Percentiles rank a stretch among this genome's conserved stretches.
phyloP scores from a whole-genome alignment of 1,284 basidiomycete genomes.

The Marasmius oreades region DNA sequence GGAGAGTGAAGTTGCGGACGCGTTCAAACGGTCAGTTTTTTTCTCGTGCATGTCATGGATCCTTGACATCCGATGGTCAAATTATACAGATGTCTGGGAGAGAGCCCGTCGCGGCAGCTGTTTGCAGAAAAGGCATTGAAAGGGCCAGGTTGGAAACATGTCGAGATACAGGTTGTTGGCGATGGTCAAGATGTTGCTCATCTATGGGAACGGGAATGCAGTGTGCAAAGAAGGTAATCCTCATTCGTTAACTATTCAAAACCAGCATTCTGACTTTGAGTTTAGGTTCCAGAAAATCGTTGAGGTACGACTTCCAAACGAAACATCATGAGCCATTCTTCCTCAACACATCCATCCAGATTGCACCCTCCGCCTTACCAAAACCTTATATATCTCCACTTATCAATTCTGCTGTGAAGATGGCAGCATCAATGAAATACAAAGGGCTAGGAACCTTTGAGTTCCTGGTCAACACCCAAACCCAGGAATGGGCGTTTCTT shows the following conservation, averaged over 20 bases:
- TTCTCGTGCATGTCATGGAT: not conserved
- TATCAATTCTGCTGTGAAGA: slow-evolving; percentile 27
- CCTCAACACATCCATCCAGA: slow-evolving; percentile 14
- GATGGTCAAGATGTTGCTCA: slow-evolving; percentile 32
- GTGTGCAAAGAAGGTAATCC: slow-evolving; percentile 31
- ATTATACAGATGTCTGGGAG: slow-evolving; percentile 31
- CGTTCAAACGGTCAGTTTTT: slow-evolving; percentile 35
- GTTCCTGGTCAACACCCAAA: slow-evolving; percentile 28
- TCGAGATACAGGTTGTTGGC: slow-evolving; percentile 34
- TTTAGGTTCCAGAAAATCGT: slow-evolving; percentile 35
- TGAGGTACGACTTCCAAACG: slow-evolving; percentile 22
- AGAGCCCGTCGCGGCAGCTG: slow-evolving; percentile 35
- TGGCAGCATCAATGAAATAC: slow-evolving; percentile 29
- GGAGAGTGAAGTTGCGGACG: slow-evolving; percentile 28
- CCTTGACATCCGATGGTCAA: not conserved
- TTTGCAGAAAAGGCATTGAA: slow-evolving; percentile 38
- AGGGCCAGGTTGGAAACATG: slow-evolving; percentile 34
- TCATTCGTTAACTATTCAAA: not conserved
- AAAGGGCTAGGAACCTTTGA: slow-evolving; percentile 34
- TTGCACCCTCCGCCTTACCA: slow-evolving; percentile 30
- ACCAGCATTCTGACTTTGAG: not conserved
- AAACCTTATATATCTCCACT: slow-evolving; percentile 22
- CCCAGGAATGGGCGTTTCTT: slow-evolving; percentile 30
- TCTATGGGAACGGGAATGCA: slow-evolving; percentile 36
- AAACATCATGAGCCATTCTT: not conserved